phyloP scores from a whole-genome alignment of 352 stramenopile genomes.

The Pythium aphanidermatum region DNA sequence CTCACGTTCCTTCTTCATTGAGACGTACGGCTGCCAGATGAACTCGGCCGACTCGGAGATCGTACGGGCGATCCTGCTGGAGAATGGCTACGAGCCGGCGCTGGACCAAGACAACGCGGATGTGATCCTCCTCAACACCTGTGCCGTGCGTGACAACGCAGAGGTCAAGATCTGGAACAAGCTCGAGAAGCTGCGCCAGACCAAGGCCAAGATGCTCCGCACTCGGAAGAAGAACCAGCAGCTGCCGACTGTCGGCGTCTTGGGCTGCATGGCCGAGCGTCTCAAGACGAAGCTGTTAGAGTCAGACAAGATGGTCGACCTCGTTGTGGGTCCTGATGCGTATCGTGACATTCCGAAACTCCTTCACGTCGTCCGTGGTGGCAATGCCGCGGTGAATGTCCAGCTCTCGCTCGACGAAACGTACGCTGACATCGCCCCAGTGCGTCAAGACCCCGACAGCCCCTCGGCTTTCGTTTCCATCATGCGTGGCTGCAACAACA shows the following conservation, averaged over 20 bases:
- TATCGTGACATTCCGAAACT: constrained; percentile 97
- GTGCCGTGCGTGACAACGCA: constrained; percentile 98
- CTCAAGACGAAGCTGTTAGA: constrained; percentile 96
- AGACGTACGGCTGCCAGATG: constrained; percentile 99
- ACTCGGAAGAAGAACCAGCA: constrained; percentile 51
- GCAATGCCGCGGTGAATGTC: constrained; percentile 89
- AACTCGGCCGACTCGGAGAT: constrained; percentile 99
- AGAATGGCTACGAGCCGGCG: constrained; percentile 56
- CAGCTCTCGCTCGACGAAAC: constrained; percentile 97
- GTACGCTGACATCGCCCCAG: constrained; percentile 96
- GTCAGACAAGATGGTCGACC: constrained; percentile 93
- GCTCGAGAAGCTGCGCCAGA: constrained; percentile 68
- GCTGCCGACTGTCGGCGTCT: constrained; percentile 89
- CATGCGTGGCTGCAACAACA: constrained; percentile 99
- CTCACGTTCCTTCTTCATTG: constrained; percentile 71
- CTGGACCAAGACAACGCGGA: constrained; percentile 75
- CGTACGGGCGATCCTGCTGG: constrained; percentile 91
- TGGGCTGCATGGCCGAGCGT: constrained; percentile 99
- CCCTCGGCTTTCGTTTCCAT: constrained; percentile 97
- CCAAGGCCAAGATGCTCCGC: constrained; percentile 60
- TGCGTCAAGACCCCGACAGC: constrained; percentile 78
- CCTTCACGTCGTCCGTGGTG: constrained; percentile 79
- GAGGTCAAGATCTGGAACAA: constrained; percentile 93
- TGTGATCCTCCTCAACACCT: constrained; percentile 98
- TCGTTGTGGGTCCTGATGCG: constrained; percentile 97